Base-by-base conservation (phyloP, 2,329 filamentous ascomycete genomes). In the Bretziella fagacearum region DNA sequence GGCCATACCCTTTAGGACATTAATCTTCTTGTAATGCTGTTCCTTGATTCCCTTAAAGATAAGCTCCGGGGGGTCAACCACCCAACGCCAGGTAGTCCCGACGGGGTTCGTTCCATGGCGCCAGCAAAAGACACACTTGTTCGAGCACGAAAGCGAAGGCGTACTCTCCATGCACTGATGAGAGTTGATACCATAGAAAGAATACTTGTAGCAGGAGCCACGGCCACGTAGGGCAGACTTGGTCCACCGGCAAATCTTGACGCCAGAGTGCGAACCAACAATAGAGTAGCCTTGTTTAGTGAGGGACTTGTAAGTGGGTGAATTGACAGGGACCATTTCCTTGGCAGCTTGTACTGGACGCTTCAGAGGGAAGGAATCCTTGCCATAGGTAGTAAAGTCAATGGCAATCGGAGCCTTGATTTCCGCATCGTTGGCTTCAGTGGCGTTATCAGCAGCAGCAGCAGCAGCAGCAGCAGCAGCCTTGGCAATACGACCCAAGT, bases 71-170 rank as follows among this genome's bases (percentile, higher is more conserved):
- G 84, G 80, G 58, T 96, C 91, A 25, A 95, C 84, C 44, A 87
- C 77, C 89, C 89, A 98, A 51, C 89, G 79, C 89, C 91, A 96
- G 3, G 82, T 93, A 2, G 91, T 96, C 41, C 87, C 87, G 0
- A 96, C 91, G 0, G 89, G 89, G 60, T 96, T 98, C 0, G 91
- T 96, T 46, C 89, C 91, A 59, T 96, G 91, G 5, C 91, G 79
- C 91, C 89, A 98, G 70, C 89, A 98, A 63, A 96, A 98, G 54
- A 98, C 85, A 62, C 91, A 96, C 62, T 98, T 96, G 67, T 96
- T 96, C 52, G 82, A 91, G 69, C 89, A 98, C 7, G 85, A 93
- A 3, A 98, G 74, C 0, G 87, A 94, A 0, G 89, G 89, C 0
- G 89, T 96, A 2, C 89, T 89, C 64, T 98, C 89, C 91, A 98